Conservation (phyloP, 352 stramenopile species). For the Phytopythium sindhum region DNA sequence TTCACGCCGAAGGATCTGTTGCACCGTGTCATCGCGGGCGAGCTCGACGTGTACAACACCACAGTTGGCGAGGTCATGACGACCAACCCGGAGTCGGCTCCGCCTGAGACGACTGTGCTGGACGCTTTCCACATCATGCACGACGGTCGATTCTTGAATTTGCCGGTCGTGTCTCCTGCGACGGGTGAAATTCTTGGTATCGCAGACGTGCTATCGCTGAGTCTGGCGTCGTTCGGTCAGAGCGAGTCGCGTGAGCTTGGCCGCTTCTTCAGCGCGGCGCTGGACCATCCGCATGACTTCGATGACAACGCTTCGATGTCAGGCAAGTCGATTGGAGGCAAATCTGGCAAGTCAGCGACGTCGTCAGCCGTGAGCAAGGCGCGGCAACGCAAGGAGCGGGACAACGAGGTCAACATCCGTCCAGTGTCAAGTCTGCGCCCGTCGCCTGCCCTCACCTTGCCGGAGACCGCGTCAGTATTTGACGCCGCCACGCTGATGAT, state of each 20-base stretch:
- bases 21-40: constrained; percentile 91
- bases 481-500: constrained; percentile 89
- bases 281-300: constrained; percentile 72
- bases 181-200: constrained; percentile 77
- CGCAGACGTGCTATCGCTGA: constrained; percentile 80
- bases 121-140: constrained; percentile 99
- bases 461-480: constrained; percentile 79
- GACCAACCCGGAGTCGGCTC: constrained; percentile 92
- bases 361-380: constrained; percentile 49
- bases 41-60: constrained; percentile 87
- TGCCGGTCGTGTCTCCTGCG: constrained; percentile 90
- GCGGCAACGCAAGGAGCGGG: constrained; percentile 68
- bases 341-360: constrained; percentile 42
- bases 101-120: constrained; percentile 92
- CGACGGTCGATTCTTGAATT: constrained; percentile 96
- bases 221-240: constrained; percentile 67
- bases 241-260: constrained; percentile 68
- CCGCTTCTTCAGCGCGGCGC: constrained; percentile 75
- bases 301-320: constrained; percentile 39
- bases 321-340: constrained; percentile 27
- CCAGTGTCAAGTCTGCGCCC: constrained; percentile 82
- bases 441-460: constrained; percentile 69
- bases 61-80: constrained; percentile 94
- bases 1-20: constrained; percentile 98
- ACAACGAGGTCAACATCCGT: constrained; percentile 74